A percentile compares a stretch with the other conserved stretches of the same genome.
Conservation (phyloP, 140 eudicot species). For the Anethum foeniculum region DNA sequence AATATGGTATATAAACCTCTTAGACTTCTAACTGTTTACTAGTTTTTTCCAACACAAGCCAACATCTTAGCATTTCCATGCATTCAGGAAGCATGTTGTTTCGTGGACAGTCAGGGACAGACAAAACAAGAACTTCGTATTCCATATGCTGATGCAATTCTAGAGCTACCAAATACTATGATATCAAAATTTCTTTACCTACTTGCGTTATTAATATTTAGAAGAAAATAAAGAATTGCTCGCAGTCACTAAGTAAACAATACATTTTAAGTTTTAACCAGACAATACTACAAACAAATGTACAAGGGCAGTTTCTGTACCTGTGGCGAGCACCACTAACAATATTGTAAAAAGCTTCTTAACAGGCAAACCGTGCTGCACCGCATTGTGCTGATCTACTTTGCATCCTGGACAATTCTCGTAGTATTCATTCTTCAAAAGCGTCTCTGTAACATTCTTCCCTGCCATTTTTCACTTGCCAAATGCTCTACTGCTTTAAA, state of each 20-base stretch:
- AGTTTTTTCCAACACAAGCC: too few relatives aligned
- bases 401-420: slow-evolving; percentile 70
- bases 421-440: slow-evolving; percentile 36
- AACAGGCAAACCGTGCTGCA: slow-evolving; percentile 47
- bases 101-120: too few relatives aligned
- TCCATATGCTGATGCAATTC: too few relatives aligned
- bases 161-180: too few relatives aligned
- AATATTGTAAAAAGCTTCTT: slow-evolving; percentile 46
- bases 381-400: slow-evolving; percentile 41
- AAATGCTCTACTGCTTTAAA: too few relatives aligned
- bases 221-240: background rate
- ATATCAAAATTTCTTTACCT: too few relatives aligned
- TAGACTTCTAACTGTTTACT: too few relatives aligned
- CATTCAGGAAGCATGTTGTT: too few relatives aligned
- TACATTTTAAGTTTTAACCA: background rate
- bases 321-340: slow-evolving; percentile 43
- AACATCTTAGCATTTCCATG: too few relatives aligned
- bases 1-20: too few relatives aligned
- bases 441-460: slow-evolving; percentile 23
- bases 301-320: slow-evolving; percentile 16
- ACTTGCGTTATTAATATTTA: too few relatives aligned
- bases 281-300: background rate
- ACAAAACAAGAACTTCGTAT: too few relatives aligned
- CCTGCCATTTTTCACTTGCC: background rate
- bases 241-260: background rate